Percentiles rank a stretch among this genome's conserved stretches.
These are phyloP conservation scores for Apophysomyces variabilis DNA, from an alignment of 371 early-diverging fungal genomes.

Conservation along the genomic window DNA sequence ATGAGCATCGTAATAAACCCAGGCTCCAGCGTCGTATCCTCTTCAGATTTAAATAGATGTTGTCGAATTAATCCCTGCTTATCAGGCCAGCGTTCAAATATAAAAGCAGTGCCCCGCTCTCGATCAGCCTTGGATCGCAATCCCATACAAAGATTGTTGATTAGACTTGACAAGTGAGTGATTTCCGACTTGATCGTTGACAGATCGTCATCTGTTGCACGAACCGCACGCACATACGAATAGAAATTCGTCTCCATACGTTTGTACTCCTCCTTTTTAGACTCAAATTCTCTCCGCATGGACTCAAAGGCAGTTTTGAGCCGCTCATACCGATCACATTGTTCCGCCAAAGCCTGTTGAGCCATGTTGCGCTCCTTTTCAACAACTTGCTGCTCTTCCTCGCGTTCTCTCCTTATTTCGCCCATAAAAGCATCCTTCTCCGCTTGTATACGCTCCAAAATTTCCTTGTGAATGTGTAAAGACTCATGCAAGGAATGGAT, in stretches of 20 bases:
- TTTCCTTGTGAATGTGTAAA: constrained; percentile 47
- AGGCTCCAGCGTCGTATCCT: constrained; percentile 31
- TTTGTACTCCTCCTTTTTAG: constrained; percentile 42
- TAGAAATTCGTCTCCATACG: constrained; percentile 48
- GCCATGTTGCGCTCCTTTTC: constrained; percentile 23
- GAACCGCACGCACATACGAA: constrained; percentile 43
- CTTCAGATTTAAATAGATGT: constrained; percentile 17
- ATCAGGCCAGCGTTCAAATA: constrained; percentile 20
- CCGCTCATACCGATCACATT: constrained; percentile 21
- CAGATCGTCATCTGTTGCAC: constrained; percentile 55
- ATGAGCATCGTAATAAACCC: constrained; percentile 45
- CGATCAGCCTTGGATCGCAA: constrained; percentile 41
- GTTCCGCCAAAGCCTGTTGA: constrained; percentile 26
- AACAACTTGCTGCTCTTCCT: constrained; percentile 20
- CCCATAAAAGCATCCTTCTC: constrained; percentile 33
- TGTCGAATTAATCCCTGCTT: constrained; percentile 8
- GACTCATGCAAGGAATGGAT: constrained; percentile 46
- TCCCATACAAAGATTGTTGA: constrained; percentile 51
- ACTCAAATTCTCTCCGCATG: constrained; percentile 31
- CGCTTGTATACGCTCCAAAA: constrained; percentile 41
- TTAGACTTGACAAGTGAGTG: constrained; percentile 37
- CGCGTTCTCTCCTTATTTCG: constrained; percentile 29
- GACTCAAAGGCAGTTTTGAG: constrained; percentile 25
- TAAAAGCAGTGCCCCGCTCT: constrained; percentile 36
- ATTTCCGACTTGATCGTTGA: constrained; percentile 55